Base-by-base conservation (phyloP, 2,329 filamentous ascomycete species). In the Grosmannia clavigera region DNA sequence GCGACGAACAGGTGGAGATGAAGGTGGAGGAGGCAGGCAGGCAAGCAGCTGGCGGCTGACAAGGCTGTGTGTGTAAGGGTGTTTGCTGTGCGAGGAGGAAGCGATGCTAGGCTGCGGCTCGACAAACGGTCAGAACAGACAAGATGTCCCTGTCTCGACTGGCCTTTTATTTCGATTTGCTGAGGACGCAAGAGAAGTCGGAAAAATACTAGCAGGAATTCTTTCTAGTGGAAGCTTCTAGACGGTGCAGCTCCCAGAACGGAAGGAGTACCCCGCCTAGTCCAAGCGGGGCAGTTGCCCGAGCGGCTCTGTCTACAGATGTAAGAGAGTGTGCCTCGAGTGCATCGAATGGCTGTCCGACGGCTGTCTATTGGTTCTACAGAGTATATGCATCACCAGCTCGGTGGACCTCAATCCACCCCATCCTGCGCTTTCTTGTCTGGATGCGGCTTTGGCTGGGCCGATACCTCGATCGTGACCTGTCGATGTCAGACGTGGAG, bases 391-490 rank as follows among this genome's bases (percentile, higher is more conserved):
- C 40, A 3, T 33, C 10, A 3, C 10, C 33, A 35, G 33, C 9
- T 35, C 33, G 5, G 33, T 5, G 33, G 33, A 11, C 33, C 43
- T 6, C n/a, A 14, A 27, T 51, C 27, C 50, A 31, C 14, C 19
- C 27, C 3, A 12, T 33, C 11, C 11, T 14, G n/a, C 3, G 31
- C 6, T 5, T 6, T n/a, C 9, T 2, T n/a, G 14, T 25, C 33
- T 9, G 27, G 38, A 9, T 35, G 25, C 14, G 14, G 43, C 52
- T 35, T 58, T 54, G 56, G 58, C n/a, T 25, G 55, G 2, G 48
- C 50, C 7, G 40, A n/a, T 3, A 62, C 27, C n/a, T 62, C 61
- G 12, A 62, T 33, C 1, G 61, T 62, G 12, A 62, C 59, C 61
- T 62, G 40, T 6, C 9, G n/a, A 3, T n/a, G 50, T 59, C 38